Conservation (phyloP, 225 moss, liverwort and hornwort species). For the Asterella californica region DNA sequence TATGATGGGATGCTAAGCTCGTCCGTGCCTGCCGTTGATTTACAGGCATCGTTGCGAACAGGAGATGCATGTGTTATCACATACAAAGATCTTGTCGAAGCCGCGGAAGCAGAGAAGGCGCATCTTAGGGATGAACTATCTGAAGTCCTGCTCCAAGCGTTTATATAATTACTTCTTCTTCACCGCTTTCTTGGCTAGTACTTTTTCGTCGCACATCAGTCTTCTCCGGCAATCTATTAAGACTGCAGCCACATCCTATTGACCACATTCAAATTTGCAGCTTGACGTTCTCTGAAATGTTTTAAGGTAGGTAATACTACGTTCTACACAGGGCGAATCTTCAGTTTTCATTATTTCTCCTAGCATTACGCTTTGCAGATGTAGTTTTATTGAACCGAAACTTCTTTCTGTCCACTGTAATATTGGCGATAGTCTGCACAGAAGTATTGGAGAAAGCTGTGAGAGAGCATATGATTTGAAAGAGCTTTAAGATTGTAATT, state of each 20-base stretch:
- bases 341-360: not conserved
- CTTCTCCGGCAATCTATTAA: not conserved
- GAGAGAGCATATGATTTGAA: too few species aligned
- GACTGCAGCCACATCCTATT: not conserved
- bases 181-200: not conserved
- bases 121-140: constrained; percentile 55
- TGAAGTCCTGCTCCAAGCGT: constrained; percentile 49
- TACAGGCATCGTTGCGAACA: constrained; percentile 48
- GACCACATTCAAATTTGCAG: not conserved
- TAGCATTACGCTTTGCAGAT: too few species aligned
- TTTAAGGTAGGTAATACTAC: not conserved
- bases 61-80: constrained; percentile 45
- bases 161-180: constrained; percentile 27
- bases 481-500: too few species aligned
- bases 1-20: not conserved
- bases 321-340: too few species aligned
- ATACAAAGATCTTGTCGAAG: constrained; percentile 50
- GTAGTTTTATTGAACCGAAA: too few species aligned
- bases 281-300: too few species aligned
- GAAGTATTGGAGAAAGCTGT: too few species aligned
- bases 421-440: too few species aligned
- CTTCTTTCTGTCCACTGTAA: too few species aligned
- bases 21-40: not conserved
- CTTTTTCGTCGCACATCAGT: not conserved
- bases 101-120: constrained; percentile 55